Percentiles rank a stretch among this genome's conserved stretches.
Evolutionary conservation across 768 basidiomycete species (phyloP).

Genomic region (Lyophyllum atratum): DNA sequence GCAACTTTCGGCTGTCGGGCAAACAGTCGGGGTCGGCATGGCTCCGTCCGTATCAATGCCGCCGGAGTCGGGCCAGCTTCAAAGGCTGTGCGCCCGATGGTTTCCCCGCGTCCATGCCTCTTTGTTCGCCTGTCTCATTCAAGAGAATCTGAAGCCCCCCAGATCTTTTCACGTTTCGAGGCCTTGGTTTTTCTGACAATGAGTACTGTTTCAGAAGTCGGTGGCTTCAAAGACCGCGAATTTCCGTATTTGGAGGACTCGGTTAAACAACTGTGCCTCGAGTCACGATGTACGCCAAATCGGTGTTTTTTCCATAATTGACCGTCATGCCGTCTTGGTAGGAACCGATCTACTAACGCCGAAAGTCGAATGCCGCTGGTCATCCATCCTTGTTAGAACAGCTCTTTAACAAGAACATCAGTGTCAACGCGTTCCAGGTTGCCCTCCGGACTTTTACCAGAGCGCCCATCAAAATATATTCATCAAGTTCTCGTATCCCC

Average conservation of each 20-base stretch:
- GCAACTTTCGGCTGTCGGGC: no score
- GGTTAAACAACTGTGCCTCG: neutral
- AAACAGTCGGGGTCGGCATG: no score
- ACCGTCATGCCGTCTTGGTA: neutral
- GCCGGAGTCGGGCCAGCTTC: no score
- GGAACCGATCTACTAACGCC: slow-evolving; percentile 7
- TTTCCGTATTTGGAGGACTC: neutral
- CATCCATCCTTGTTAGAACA: neutral
- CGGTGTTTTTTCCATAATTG: neutral
- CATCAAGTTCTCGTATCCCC: no score
- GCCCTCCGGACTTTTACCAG: neutral
- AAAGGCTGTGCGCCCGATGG: no score
- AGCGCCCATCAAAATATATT: no score
- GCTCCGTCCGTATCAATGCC: no score
- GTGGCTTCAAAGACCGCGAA: neutral
- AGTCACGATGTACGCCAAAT: neutral
- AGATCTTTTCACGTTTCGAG: no score
- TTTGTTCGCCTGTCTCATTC: no score
- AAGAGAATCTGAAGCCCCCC: no score
- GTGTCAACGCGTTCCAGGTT: neutral
- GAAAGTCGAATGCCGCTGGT: neutral
- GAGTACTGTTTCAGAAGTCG: neutral
- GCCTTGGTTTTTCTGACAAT: no score
- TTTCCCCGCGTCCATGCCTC: no score
- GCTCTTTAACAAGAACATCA: slow-evolving; percentile 6